Base-by-base conservation (phyloP, 2,329 filamentous ascomycete species). In the Ophiocordyceps robertsii region DNA sequence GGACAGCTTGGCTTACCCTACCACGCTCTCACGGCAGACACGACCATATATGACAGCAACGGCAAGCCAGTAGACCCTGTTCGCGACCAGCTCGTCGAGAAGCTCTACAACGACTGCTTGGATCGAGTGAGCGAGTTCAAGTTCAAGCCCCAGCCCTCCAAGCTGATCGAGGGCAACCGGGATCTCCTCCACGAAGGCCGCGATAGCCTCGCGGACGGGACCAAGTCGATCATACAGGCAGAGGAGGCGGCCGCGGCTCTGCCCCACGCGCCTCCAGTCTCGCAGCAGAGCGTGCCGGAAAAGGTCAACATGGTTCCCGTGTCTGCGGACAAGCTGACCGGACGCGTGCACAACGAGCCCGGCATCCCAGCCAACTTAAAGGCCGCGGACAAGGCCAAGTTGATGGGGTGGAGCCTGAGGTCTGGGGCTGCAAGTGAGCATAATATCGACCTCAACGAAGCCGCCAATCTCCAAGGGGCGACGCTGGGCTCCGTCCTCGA, bases 401-500 rank as follows among this genome's bases (percentile, higher is more conserved):
- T 74, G 37, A 88, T 95, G 71, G 92, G 90, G 0, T 98, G 90
- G 87, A 63, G 72, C 16, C 61, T 95, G 29, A 81, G 78, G 56
- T 64, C 75, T 8, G 80, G 77, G 6, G 70, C 80, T 29, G 66
- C 71, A 3, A 69, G 76, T 42, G 70, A 78, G 21, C 70, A 77
- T 33, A 84, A 85, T 31, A 63, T 98, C 12, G 75, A 89, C 47
- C 68, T 95, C 9, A 76, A 82, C 44, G 56, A 69, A 2, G 73
- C 83, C 39, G 81, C 82, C 1, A 70, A 71, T 41, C 69, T 70
- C 16, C 70, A 75, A 1, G 69, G 73, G 41, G 84, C 89, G 21
- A 94, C 86, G 0, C 68, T 98, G 11, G 92, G 92, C 1, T 82
- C 82, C n/a, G 84, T 93, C 3, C 84, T 96, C 67, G 87, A 98